Base-by-base conservation (phyloP, 2,329 filamentous ascomycete species). In the Cercospora beticola region DNA sequence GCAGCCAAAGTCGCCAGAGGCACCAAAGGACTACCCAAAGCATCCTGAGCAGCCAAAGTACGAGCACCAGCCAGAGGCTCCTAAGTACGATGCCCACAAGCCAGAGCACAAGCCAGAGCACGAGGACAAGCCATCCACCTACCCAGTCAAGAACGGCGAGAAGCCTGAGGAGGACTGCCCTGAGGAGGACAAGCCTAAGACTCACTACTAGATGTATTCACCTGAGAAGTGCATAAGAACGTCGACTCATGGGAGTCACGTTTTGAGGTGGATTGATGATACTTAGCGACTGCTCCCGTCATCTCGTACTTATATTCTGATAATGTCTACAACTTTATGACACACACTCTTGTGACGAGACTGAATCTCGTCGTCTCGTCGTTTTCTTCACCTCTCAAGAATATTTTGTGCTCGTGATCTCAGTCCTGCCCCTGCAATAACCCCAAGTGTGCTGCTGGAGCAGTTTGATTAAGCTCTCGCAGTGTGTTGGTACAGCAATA, bases 301-400 rank as follows among this genome's bases (percentile, higher is more conserved):
- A 21, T 59, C 56, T 59, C 56, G 56, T 59, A 59, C 31, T 36
- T 36, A 59, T 36, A 36, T 59, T 59, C 56, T 36, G 56, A 59
- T 59, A 59, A 59, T 59, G 28, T 59, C 31, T 59, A 59, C 56
- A 26, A 59, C 18, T 23, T 21, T 18, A 58, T 36, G 31, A 12
- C 28, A 59, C 28, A 57, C 56, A 12, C n/a, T n/a, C 8, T 23
- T 59, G 49, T 56, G 49, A 26, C 49, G 49, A 9, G 26, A 28
- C 7, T 16, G 14, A n/a, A 56, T 9, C 5, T 28, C 6, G 49
- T 26, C 9, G 23, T 56, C 23, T n/a, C 36, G 36, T 43, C 36
- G 36, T 40, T n/a, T 16, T 16, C 14, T 40, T 1, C 10, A 54
- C 12, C 1, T 14, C 7, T 9, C 10, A 28, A 26, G 23, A 28